Conservation (phyloP, 2,329 filamentous ascomycete genomes). For the Penicillium sp. region DNA sequence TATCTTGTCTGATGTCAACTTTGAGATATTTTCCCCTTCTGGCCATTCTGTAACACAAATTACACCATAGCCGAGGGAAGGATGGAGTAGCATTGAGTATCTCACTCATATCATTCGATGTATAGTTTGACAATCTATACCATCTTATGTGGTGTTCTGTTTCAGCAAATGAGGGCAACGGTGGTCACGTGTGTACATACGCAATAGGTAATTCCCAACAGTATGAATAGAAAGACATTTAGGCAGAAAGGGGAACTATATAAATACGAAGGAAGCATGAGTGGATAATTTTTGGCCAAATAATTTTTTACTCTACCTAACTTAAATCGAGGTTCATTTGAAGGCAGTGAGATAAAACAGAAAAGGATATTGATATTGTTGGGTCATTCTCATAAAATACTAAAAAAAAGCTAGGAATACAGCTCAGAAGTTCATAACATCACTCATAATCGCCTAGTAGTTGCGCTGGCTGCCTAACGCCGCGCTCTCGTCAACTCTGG, state of each 20-base stretch:
- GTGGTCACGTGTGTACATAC: not conserved
- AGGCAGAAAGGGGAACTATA: not conserved
- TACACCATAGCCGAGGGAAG: not conserved
- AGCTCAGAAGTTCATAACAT: not conserved
- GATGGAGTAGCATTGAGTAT: no score
- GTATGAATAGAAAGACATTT: not conserved
- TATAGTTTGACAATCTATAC: not conserved
- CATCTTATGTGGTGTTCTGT: not conserved
- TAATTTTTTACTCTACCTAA: not conserved
- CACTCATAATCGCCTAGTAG: constrained; percentile 7
- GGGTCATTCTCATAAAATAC: not conserved
- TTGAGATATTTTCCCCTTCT: not conserved
- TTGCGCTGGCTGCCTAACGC: constrained; percentile 13
- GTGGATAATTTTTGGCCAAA: no score
- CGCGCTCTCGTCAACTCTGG: constrained; percentile 15
- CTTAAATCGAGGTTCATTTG: not conserved
- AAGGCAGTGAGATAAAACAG: not conserved
- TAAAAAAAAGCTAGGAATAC: not conserved
- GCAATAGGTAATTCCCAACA: no score
- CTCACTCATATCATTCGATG: not conserved
- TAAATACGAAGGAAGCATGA: not conserved
- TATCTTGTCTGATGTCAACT: not conserved
- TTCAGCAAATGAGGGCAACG: not conserved
- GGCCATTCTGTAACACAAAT: not conserved
- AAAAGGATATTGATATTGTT: not conserved